Evolutionary conservation across 176 grass and related monocot genomes (phyloP).

Genomic region (Carex littledalei): DNA sequence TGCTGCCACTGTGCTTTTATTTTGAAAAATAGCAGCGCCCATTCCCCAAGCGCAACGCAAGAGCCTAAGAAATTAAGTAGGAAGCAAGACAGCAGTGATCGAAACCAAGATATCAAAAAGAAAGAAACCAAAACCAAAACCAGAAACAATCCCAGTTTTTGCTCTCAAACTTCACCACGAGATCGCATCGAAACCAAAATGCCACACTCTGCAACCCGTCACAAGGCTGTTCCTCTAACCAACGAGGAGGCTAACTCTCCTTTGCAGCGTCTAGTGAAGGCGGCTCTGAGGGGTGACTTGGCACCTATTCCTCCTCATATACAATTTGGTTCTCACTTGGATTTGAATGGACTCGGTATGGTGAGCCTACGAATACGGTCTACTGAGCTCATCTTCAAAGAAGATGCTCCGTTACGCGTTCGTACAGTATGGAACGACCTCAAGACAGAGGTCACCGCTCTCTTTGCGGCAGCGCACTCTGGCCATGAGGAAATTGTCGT

Average conservation of each 20-base stretch:
- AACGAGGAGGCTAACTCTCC: constrained; percentile 1
- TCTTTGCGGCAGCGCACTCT: constrained; percentile 8
- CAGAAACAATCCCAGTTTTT: neutral
- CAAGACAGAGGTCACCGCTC: constrained; percentile 12
- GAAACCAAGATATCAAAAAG: neutral
- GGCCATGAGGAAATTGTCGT: neutral
- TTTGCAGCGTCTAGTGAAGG: neutral
- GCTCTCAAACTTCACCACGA: neutral
- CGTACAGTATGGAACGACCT: neutral
- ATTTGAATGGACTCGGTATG: constrained; percentile 19
- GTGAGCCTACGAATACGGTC: constrained; percentile 7
- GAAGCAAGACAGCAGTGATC: neutral
- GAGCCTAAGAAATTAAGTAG: too few species aligned
- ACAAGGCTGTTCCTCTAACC: neutral
- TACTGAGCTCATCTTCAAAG: constrained; percentile 4
- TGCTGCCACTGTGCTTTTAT: too few species aligned
- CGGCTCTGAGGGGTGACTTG: constrained; percentile 9
- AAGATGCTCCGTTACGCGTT: constrained; percentile 15
- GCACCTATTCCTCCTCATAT: neutral
- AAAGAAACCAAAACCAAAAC: neutral
- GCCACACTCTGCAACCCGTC: neutral
- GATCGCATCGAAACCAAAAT: neutral
- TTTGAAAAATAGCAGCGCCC: too few species aligned
- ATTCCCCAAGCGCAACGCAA: too few species aligned
- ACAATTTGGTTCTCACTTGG: neutral